Conservation (phyloP, 768 basidiomycete species). For the Leccinum uliginosum region DNA sequence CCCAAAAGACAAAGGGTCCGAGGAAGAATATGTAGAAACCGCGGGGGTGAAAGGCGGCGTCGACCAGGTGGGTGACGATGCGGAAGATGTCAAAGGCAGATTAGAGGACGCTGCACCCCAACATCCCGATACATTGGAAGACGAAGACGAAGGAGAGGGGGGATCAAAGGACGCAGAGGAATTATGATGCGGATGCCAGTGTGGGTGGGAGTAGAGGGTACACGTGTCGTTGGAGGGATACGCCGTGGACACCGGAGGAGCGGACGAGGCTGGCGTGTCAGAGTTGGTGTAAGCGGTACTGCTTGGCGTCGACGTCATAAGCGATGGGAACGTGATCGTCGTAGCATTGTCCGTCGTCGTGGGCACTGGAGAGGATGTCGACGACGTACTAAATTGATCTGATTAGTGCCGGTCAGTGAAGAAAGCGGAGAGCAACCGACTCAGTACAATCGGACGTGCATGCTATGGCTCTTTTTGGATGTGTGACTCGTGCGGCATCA, state of each 20-base stretch:
- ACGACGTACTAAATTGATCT: neutral
- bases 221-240: constrained; percentile 1
- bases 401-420: neutral
- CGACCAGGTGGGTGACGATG: neutral
- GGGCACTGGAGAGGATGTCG: neutral
- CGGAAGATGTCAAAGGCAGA: neutral
- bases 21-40: neutral
- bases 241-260: neutral
- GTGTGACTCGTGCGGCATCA: constrained; percentile 35
- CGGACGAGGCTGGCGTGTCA: neutral
- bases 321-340: constrained; percentile 8
- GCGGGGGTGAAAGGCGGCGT: neutral
- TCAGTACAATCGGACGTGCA: constrained; percentile 8
- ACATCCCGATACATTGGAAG: neutral
- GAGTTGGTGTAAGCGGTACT: neutral
- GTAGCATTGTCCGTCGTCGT: constrained; percentile 1
- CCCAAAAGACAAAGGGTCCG: neutral
- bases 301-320: neutral
- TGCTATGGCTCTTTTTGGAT: constrained; percentile 26
- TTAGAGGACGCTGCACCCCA: neutral
- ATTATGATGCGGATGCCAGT: neutral
- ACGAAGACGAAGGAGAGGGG: neutral
- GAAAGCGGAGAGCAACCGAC: neutral
- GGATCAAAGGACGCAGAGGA: neutral
- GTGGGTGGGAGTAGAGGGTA: neutral